These are phyloP conservation scores for Apiosordaria backusii DNA, from an alignment of 495 filamentous ascomycete species.

Conservation along the genomic window DNA sequence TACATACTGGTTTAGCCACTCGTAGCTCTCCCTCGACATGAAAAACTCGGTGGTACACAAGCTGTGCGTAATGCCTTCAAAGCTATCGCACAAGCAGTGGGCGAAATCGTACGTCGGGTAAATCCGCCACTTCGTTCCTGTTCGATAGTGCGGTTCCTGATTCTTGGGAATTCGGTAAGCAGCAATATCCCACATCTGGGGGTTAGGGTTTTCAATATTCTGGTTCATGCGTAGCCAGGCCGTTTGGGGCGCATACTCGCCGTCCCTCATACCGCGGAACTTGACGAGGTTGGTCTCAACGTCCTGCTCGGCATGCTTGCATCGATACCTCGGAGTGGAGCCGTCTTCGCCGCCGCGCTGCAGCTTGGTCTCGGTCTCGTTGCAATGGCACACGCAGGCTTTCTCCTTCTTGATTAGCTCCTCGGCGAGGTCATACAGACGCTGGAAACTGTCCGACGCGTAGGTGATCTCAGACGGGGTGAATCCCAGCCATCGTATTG, in stretches of 20 bases:
- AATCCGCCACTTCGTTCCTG: conserved; percentile 48
- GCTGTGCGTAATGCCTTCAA: not conserved
- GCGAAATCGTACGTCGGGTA: conserved; percentile 1
- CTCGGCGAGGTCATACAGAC: conserved; percentile 71
- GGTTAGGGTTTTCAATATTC: conserved; percentile 70
- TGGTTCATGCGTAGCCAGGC: conserved; percentile 89
- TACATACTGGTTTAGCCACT: conserved; percentile 59
- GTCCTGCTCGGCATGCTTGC: conserved; percentile 48
- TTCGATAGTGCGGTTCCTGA: conserved; percentile 70
- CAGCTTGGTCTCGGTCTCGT: conserved; percentile 73
- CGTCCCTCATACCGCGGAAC: conserved; percentile 74
- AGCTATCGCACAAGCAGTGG: not conserved
- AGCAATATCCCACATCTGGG: conserved; percentile 79
- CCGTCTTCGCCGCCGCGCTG: conserved; percentile 72
- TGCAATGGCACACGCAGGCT: conserved; percentile 82
- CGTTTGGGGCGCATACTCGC: conserved; percentile 63
- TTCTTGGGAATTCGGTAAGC: conserved; percentile 81
- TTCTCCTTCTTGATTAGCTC: conserved; percentile 71
- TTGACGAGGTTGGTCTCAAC: conserved; percentile 69
- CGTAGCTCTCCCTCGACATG: not conserved
- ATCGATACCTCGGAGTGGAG: conserved; percentile 64
- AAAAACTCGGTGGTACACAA: not conserved
- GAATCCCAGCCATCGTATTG: conserved; percentile 75
- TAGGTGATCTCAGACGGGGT: conserved; percentile 70
- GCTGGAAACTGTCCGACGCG: conserved; percentile 80